Base-by-base conservation (phyloP, 495 filamentous ascomycete genomes). In the Rostrohypoxylon terebratum region DNA sequence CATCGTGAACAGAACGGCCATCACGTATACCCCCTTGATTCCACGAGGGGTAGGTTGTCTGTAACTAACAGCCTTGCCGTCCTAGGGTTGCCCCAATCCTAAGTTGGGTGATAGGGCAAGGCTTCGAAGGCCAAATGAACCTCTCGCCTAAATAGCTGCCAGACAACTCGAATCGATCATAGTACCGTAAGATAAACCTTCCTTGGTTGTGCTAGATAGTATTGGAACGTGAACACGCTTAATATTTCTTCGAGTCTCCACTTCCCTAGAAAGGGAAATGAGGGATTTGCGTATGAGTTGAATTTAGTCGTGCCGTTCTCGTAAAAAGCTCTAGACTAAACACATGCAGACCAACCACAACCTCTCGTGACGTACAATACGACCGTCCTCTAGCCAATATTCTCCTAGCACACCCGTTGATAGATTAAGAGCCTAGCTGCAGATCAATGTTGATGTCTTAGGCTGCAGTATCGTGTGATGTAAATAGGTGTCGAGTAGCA, bases 361-460 rank as follows among this genome's bases (percentile, higher is more conserved):
- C 34, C 23, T 7, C 28, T 50, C 14, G 18, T 33, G 2, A 38
- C 23, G 14, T 18, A 36, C 11, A 57, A 66, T 20, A 55, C 28
- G 51, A 36, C 51, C 20, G 31, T 31, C 36, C n/a, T n/a, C 36
- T 42, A 6, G 4, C 55, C 9, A 59, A 23, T 25, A 59, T 42
- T 11, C 36, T 42, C 33, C n/a, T 13, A 14, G 36, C n/a, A 42
- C 9, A 25, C 44, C 14, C 14, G 2, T 45, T 59, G 2, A 28
- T 51, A 25, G 63, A 44, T 33, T 18, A 34, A 34, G 42, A 58
- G 21, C 25, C 34, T 54, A n/a, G 45, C 9, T 51, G 51, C n/a
- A 42, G 50, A 67, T 42, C 42, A 58, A 67, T 63, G 53, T 38
- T 6, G 51, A 34, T 36, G 31, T 14, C 28, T 31, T 59, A 23